Conservation (phyloP, 768 basidiomycete species). For the Pilatotrama ljubarskyi region DNA sequence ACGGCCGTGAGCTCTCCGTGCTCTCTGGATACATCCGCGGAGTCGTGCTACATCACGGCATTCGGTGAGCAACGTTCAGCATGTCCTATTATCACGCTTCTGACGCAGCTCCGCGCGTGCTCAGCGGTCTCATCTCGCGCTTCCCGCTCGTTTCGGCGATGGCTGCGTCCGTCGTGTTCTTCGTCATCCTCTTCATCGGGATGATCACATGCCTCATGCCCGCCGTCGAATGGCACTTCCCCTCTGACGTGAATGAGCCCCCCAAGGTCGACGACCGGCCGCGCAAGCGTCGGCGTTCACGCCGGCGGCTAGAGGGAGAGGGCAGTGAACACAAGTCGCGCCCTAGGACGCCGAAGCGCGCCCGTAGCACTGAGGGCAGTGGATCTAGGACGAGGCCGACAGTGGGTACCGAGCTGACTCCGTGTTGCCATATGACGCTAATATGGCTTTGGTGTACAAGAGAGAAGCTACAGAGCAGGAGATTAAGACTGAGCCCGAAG, state of each 20-base stretch:
- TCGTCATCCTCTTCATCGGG: conserved; percentile 35
- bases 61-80: conserved; percentile 50
- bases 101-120: not conserved
- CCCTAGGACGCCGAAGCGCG: not conserved
- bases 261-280: conserved; percentile 2
- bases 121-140: conserved; percentile 67
- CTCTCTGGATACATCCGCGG: conserved; percentile 62
- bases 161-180: conserved; percentile 37
- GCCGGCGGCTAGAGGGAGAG: conserved; percentile 17
- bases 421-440: not conserved
- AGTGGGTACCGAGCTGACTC: not conserved
- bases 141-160: conserved; percentile 63
- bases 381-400: conserved; percentile 2
- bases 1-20: conserved; percentile 74
- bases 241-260: conserved; percentile 16
- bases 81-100: not conserved
- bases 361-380: conserved; percentile 2
- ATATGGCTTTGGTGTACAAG: not conserved
- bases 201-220: conserved; percentile 36
- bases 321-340: not conserved
- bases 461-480: not conserved
- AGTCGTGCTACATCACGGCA: conserved; percentile 60
- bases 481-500: conserved; percentile 13
- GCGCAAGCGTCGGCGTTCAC: conserved; percentile 19
- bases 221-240: conserved; percentile 32